Evolutionary conservation across 164 flowering plant genomes (phyloP).

Genomic region (Vitis amurensis): DNA sequence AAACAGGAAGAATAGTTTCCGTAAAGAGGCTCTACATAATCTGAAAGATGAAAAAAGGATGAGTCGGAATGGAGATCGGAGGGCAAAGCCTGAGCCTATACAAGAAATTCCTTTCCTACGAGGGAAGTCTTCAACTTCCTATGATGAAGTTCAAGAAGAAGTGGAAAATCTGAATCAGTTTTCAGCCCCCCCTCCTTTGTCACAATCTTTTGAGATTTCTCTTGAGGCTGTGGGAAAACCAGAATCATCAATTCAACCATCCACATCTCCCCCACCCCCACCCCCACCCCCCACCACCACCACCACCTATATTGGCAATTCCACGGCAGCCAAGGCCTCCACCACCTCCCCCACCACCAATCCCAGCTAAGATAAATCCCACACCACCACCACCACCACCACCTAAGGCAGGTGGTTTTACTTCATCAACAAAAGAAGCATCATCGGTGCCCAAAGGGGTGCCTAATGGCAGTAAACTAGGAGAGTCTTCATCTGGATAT

Average conservation of each 20-base stretch:
- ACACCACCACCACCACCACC: slow-evolving; percentile 46
- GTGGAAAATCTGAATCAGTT: background rate
- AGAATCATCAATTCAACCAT: slow-evolving; percentile 8
- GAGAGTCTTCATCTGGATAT: slow-evolving; percentile 19
- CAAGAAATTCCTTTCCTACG: slow-evolving; percentile 57
- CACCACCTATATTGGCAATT: slow-evolving; percentile 23
- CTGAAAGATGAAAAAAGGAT: slow-evolving; percentile 15
- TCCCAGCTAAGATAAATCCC: slow-evolving; percentile 20
- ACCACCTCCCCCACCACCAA: slow-evolving; percentile 44
- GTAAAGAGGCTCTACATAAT: slow-evolving; percentile 21
- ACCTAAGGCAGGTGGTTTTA: slow-evolving; percentile 23
- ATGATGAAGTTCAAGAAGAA: slow-evolving; percentile 7
- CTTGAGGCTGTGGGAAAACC: slow-evolving; percentile 9
- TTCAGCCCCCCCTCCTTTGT: background rate
- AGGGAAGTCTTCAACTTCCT: slow-evolving; percentile 42
- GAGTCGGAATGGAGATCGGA: slow-evolving; percentile 2
- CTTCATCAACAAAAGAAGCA: slow-evolving; percentile 31
- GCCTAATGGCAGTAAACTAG: slow-evolving; percentile 5
- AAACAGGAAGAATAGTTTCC: slow-evolving; percentile 24
- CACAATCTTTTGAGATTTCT: background rate
- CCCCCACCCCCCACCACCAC: slow-evolving; percentile 21
- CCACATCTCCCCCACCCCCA: slow-evolving; percentile 28
- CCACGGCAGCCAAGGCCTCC: slow-evolving; percentile 14
- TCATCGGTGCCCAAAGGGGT: slow-evolving; percentile 30
- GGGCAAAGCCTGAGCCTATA: slow-evolving; percentile 16